A percentile compares a stretch with the other conserved stretches of the same genome.
Conservation (phyloP, 148 eudicot genomes). For the Nyssa sinensis region DNA sequence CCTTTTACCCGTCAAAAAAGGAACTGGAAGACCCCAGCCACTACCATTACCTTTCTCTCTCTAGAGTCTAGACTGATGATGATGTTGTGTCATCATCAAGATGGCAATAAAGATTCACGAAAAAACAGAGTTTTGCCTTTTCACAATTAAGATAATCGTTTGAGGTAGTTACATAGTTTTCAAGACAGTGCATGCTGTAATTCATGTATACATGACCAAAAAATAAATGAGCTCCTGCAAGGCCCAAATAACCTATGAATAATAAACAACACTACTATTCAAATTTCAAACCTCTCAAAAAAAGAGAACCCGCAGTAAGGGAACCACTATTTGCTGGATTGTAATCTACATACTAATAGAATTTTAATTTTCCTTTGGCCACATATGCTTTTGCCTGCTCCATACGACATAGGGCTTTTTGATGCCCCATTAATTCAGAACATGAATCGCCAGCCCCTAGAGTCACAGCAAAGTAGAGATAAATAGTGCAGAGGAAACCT, state of each 20-base stretch:
- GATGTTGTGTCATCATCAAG: background rate
- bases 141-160: background rate
- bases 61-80: too few species aligned
- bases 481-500: slow-evolving; percentile 69
- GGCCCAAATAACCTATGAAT: background rate
- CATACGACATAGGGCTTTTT: slow-evolving; percentile 55
- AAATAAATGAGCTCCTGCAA: slow-evolving; percentile 8
- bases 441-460: slow-evolving; percentile 53
- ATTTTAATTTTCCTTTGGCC: slow-evolving; percentile 61
- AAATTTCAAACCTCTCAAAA: background rate
- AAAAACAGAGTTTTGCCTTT: background rate
- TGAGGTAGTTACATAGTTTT: background rate
- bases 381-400: slow-evolving; percentile 45
- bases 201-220: background rate
- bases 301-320: slow-evolving; percentile 3
- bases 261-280: background rate
- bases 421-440: slow-evolving; percentile 53
- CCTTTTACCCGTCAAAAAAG: too few species aligned
- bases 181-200: background rate
- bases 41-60: too few species aligned
- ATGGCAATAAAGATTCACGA: background rate
- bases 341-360: slow-evolving; percentile 27
- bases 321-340: background rate
- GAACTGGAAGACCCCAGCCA: too few species aligned
- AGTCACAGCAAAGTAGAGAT: slow-evolving; percentile 88